Base-by-base conservation (phyloP, 257 asterid species). In the Solanum medicagineum region DNA sequence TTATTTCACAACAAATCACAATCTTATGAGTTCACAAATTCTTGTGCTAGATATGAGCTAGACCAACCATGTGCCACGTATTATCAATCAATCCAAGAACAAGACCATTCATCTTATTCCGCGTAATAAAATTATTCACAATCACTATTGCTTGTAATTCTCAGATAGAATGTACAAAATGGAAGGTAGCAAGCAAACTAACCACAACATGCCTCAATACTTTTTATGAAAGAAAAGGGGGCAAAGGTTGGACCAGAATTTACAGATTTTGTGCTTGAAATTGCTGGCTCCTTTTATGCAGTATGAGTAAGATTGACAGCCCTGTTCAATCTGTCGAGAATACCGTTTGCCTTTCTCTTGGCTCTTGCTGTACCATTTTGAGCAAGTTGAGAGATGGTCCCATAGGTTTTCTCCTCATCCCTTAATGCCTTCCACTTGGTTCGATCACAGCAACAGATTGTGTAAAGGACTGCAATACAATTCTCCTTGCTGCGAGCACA, bases 311-410 rank as follows among this genome's bases (percentile, higher is more conserved):
- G 89, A 84, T 89, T 86, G 85, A 84, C 82, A 8, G 90, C 87
- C 86, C 93, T 83, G 60, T 89, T 92, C 73, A 96, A 89, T 81
- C 96, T 91, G 80, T 93, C 98, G 4, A 96, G 98, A 83, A 96
- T 91, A 88, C 91, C 92, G 24, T 69, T 84, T 13, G 99, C 98
- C 91, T 96, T 96, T 75, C 99, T 93, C 91, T 91, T 90, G 10
- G 99, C 98, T 84, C 99, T 86, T 14, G 98, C 89, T 22, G 97
- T 92, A 66, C 99, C 99, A 63, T 92, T 89, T 80, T 87, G 87
- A 77, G 92, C 92, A 6, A 96, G 92, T 83, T 88, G 91, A 79
- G 98, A 92, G 60, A 96, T 88, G 0, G 98, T 94, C 1, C 90
- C 88, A 32, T 93, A n/a, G 22, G 20, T 71, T 10, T 70, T 86